Base-by-base conservation (phyloP, 139 green algal genomes). In the Micractinium conductrix region DNA sequence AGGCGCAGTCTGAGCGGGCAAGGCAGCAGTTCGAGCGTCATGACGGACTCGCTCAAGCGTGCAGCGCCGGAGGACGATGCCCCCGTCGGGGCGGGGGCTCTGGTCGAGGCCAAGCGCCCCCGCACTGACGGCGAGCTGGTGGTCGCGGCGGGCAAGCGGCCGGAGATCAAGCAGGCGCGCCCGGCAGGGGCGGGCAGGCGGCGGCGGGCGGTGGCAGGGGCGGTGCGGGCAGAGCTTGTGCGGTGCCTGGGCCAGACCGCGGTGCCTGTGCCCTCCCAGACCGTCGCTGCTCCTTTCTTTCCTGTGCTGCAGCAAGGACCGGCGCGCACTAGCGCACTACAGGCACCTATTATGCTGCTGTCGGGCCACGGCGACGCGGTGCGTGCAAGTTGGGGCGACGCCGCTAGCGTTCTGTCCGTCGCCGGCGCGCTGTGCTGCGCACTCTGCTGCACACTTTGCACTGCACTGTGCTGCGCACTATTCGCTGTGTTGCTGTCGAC, bases 291-390 rank as follows among this genome's bases (percentile, higher is more conserved):
- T 35, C 65, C 65, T 38, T 72, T 35, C 1, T 5, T 44, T 72
- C 8, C 10, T 22, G 53, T 62, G 53, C 26, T 78, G 70, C 70
- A 78, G 74, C 89, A 92, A 84, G 86, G 81, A 8, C 76, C 86
- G 0, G 82, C 85, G 33, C 84, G 93, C 9, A 95, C 91, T 3
- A 95, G 91, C 21, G 85, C 78, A 14, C 85, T 98, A 5, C 62
- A 90, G 17, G 94, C 96, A 0, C 96, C 96, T 5, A 99, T 93
- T 65, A 96, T 99, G 91, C 91, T 95, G 74, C 90, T 98, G 5
- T 89, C 88, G 4, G 96, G 96, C 43, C 96, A 99, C 85, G 89
- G n/a, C 0, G 93, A 90, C 17, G 70, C 70, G 70, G 70, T 78
- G 70, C 42, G 70, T 37, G 65, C n/a, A 21, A 5, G 33, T n/a